Evolutionary conservation across 2,329 filamentous ascomycete species (phyloP), one percentile per base, ranked within the genome.

Genomic region (Parastagonospora nodorum): DNA sequence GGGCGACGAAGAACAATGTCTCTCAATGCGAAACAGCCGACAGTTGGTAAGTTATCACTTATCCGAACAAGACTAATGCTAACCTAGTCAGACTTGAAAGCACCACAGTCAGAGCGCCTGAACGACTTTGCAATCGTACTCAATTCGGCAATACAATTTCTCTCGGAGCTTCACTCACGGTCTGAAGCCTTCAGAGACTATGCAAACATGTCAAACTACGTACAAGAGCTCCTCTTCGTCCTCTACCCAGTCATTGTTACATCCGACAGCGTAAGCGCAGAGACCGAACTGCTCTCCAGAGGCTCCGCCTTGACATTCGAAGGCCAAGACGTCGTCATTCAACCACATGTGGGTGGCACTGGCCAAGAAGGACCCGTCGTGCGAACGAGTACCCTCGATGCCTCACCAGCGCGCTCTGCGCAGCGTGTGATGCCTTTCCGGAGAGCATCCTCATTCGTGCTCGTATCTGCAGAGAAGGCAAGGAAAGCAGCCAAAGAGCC

Each of bases 221-320:
- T 93, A 1, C 87, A 93, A 53, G 80, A 91, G 40, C 77, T 99
- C 4, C 80, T 97, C 0, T 84, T 85, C 31, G 87, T 91, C 10
- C 78, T 97, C 2, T 99, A 94, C 68, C 92, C 94, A 1, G 85
- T 94, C 14, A 83, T 97, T 42, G 92, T 96, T 24, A 93, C 90
- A 61, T 87, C 90, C 10, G 91, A 97, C 73, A 82, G 87, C 16
- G 87, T 97, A 33, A 88, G 84, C 47, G 87, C 94, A 0, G 89
- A 94, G 63, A 89, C 87, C 0, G 94, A 99, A 71, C 77, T 97
- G n/a, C 86, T 91, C 62, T 92, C 91, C 12, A 84, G 88, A 61
- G 88, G 92, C 59, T 89, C 89, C 9, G 84, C 85, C 1, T 81
- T 96, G 50, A 93, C 86, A 0, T 96, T 96, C 60, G 90, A 94